phyloP scores from a whole-genome alignment of 495 filamentous ascomycete genomes.

The Penicillium odoratum region DNA sequence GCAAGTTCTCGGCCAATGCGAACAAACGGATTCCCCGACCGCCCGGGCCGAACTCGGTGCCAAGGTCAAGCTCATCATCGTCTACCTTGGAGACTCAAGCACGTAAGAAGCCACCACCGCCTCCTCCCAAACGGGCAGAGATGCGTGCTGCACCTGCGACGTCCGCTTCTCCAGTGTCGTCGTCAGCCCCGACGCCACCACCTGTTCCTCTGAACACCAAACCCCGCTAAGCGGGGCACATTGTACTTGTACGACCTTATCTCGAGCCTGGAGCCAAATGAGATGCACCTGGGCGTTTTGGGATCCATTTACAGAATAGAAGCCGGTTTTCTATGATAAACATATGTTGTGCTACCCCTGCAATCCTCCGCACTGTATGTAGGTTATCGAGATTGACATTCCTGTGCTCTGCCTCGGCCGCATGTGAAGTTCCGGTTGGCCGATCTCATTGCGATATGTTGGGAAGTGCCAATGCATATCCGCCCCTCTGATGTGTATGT shows the following conservation, averaged over 20 bases:
- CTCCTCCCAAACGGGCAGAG: conserved; percentile 61
- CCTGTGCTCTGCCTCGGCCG: conserved; percentile 21
- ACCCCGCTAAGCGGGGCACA: conserved; percentile 38
- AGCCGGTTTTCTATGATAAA: not conserved
- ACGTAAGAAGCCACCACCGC: conserved; percentile 68
- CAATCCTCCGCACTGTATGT: not conserved
- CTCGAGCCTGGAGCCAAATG: conserved; percentile 3
- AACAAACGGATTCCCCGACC: conserved; percentile 34
- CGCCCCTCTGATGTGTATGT: not conserved
- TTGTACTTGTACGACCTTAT: conserved; percentile 12
- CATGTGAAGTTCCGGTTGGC: conserved; percentile 25
- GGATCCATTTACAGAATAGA: not conserved
- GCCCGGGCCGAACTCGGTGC: conserved; percentile 14
- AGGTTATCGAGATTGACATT: not conserved
- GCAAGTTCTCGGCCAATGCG: conserved; percentile 32
- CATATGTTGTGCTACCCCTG: not conserved
- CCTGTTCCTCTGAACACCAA: conserved; percentile 44
- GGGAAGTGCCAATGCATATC: conserved; percentile 11
- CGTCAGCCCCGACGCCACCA: conserved; percentile 34
- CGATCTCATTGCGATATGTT: conserved; percentile 17
- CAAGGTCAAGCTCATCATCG: conserved; percentile 13
- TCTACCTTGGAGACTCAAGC: conserved; percentile 23
- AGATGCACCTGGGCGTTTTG: not conserved
- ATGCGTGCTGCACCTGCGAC: conserved; percentile 35
- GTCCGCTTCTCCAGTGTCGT: conserved; percentile 15